A percentile compares a stretch with the other conserved stretches of the same genome.
These are phyloP conservation scores for Diplodia mutila DNA, from an alignment of 2,329 filamentous ascomycete genomes.

Conservation along the genomic window DNA sequence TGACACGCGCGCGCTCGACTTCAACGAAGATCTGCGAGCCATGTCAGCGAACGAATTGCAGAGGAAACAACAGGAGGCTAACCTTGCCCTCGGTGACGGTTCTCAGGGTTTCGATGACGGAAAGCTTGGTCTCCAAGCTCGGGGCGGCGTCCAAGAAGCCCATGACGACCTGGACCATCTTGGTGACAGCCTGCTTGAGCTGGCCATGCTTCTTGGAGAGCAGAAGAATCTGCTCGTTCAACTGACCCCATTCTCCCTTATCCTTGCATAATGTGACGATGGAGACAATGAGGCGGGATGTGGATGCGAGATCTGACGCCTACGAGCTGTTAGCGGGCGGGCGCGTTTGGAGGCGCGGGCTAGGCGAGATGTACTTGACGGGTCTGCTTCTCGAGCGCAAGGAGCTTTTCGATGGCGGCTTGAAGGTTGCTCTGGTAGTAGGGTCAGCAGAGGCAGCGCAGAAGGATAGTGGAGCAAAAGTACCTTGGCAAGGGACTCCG, in stretches of 20 bases:
- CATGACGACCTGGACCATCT: constrained; percentile 98
- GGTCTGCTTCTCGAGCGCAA: constrained; percentile 91
- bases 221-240: constrained; percentile 95
- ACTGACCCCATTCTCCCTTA: constrained; percentile 85
- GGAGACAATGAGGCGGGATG: constrained; percentile 81
- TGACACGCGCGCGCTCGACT: constrained; percentile 94
- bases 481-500: constrained; percentile 87
- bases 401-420: constrained; percentile 90
- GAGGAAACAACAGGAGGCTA: neutral
- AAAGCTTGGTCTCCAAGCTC: constrained; percentile 82
- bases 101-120: constrained; percentile 90
- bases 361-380: constrained; percentile 69
- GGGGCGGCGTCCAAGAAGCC: constrained; percentile 85
- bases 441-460: constrained; percentile 29
- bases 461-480: constrained; percentile 26
- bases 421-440: constrained; percentile 70
- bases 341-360: constrained; percentile 4
- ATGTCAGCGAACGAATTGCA: constrained; percentile 30
- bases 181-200: constrained; percentile 97
- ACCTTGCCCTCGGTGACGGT: constrained; percentile 98
- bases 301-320: constrained; percentile 95
- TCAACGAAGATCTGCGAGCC: constrained; percentile 84
- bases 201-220: constrained; percentile 99
- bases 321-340: constrained; percentile 45
- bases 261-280: constrained; percentile 96